These are phyloP conservation scores for Arabidopsis suecica DNA, from an alignment of 345 rosid species.

Conservation along the genomic window DNA sequence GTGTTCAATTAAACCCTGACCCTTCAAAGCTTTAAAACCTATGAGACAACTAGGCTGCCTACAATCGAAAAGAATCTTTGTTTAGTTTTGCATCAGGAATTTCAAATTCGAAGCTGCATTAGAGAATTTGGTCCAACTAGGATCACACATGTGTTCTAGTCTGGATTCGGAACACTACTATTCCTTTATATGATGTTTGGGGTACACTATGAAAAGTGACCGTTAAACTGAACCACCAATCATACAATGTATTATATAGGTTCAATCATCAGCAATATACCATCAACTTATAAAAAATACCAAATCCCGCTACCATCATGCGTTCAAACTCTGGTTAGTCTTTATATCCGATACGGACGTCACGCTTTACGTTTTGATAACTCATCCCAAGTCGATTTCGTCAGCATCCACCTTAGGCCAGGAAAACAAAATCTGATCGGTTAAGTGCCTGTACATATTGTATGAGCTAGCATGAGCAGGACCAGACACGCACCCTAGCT, in stretches of 20 bases:
- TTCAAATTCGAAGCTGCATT: conserved; percentile 55
- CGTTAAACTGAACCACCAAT: not conserved
- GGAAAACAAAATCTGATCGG: no score
- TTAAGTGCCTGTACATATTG: not conserved
- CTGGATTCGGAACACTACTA: conserved; percentile 66
- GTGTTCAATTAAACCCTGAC: not conserved
- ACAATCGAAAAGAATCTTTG: not conserved
- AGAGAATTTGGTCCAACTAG: conserved; percentile 67
- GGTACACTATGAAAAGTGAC: conserved; percentile 54
- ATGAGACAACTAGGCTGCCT: conserved; percentile 7
- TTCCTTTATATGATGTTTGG: conserved; percentile 78
- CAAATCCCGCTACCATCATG: conserved; percentile 62
- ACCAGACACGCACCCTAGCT: no score
- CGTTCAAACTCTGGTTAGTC: conserved; percentile 63
- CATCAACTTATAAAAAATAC: conserved; percentile 79
- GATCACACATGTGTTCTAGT: conserved; percentile 59
- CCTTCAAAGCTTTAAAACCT: conserved; percentile 7
- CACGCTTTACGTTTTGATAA: conserved; percentile 44
- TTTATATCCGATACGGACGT: conserved; percentile 62
- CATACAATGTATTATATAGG: not conserved
- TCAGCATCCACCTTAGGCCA: no score
- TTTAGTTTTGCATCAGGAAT: conserved; percentile 43
- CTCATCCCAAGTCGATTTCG: no score
- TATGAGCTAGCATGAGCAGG: no score
- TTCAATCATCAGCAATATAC: conserved; percentile 35